Base-by-base conservation (phyloP, 2,329 filamentous ascomycete species). In the Ceratocystis eucalypticola region DNA sequence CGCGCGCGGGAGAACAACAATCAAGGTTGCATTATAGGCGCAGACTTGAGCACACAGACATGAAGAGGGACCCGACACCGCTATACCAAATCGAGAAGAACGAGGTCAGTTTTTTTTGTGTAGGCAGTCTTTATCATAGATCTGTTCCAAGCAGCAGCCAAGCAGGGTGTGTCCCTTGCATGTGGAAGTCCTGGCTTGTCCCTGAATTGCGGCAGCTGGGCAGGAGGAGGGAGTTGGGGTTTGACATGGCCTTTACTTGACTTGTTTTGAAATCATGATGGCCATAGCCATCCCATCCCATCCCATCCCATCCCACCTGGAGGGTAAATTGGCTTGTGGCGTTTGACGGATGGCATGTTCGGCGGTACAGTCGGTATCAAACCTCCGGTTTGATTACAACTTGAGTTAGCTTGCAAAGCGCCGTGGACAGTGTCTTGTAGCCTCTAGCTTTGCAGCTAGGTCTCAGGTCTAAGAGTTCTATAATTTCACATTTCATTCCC, bases 61-160 rank as follows among this genome's bases (percentile, higher is more conserved):
- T 59, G 4, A 30, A 59, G 33, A 37, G 53, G 53, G 25, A 59
- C 53, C 53, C 28, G 53, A 33, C 53, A 30, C 25, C 53, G 25
- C 53, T 30, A 59, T 59, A 7, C 53, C 53, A 30, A 59, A 59
- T 59, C 53, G 53, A 59, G 53, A 59, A 59, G 53, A 59, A 59
- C 53, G 53, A 59, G 53, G 25, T 37, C 28, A n/a, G 15, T 10
- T 25, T 30, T 15, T n/a, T 30, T 17, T 20, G 28, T 17, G 25
- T 20, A 22, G 12, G 12, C 25, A 17, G 53, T 4, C 28, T 59
- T 33, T 20, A 37, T 37, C 28, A 59, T 30, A 59, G 53, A 59
- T 59, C 53, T 59, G 28, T 17, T 30, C 28, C 7, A 25, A 30
- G 33, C 8, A 37, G 33, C 3, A 37, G 8, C 10, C 5, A 17